These are phyloP conservation scores for Nidula microcarpa DNA, from an alignment of 768 basidiomycete species.

Conservation along the genomic window DNA sequence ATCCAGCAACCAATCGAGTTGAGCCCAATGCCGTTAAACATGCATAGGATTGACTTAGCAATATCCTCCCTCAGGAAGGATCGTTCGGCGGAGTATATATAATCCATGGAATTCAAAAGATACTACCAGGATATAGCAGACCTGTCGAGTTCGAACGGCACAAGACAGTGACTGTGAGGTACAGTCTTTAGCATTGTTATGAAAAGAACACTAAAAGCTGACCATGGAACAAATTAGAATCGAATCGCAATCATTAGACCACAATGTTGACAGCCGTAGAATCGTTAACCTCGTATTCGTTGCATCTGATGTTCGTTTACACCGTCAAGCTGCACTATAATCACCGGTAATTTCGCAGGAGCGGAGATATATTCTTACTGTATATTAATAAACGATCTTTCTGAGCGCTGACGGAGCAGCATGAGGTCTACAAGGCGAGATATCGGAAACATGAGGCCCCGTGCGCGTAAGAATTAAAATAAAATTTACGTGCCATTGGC, in stretches of 20 bases:
- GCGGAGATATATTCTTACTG: too few relatives aligned
- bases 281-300: slow-evolving; percentile 48
- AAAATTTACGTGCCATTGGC: too few relatives aligned
- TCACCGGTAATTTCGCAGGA: not conserved
- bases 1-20: slow-evolving; percentile 38
- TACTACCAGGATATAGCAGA: slow-evolving; percentile 23
- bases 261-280: slow-evolving; percentile 35
- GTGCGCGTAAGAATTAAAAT: too few relatives aligned
- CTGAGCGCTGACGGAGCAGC: too few relatives aligned
- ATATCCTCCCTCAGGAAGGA: slow-evolving; percentile 32
- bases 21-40: slow-evolving; percentile 11
- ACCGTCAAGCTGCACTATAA: slow-evolving; percentile 19
- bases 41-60: not conserved
- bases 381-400: too few relatives aligned
- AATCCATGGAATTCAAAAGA: slow-evolving; percentile 44
- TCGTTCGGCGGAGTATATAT: slow-evolving; percentile 47
- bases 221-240: slow-evolving; percentile 11
- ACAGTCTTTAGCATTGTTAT: slow-evolving; percentile 11
- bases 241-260: slow-evolving; percentile 9
- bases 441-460: too few relatives aligned
- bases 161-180: slow-evolving; percentile 51
- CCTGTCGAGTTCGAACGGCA: slow-evolving; percentile 41
- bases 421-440: too few relatives aligned
- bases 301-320: slow-evolving; percentile 38
- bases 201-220: not conserved